A percentile compares a stretch with the other conserved stretches of the same genome.
Evolutionary conservation across 2,329 filamentous ascomycete species (phyloP).

Genomic region (Septoria petroselini): DNA sequence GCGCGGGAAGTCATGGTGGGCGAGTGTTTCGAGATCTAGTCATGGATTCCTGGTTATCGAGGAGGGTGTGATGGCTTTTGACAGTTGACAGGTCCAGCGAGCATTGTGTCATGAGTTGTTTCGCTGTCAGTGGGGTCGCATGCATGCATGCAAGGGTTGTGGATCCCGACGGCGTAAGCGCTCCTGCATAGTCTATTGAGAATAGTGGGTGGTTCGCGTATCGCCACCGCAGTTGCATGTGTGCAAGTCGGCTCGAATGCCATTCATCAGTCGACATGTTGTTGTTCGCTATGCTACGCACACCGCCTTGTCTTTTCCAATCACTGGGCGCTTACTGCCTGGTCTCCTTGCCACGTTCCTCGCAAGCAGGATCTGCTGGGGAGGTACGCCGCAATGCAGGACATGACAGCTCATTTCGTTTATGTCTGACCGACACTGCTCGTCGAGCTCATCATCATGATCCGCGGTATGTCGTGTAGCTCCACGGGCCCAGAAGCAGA

Average conservation of each 20-base stretch:
- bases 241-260: constrained; percentile 1
- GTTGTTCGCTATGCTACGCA: constrained; percentile 1
- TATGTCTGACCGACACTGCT: neutral
- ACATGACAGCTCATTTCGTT: neutral
- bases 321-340: neutral
- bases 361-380: neutral
- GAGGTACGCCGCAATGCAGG: neutral
- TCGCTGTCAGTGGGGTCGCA: constrained; percentile 5
- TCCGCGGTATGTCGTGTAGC: constrained; percentile 78
- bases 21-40: neutral
- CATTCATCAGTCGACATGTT: neutral
- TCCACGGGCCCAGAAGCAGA: constrained; percentile 71
- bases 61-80: constrained; percentile 1
- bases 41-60: constrained; percentile 1
- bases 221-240: constrained; percentile 5
- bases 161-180: constrained; percentile 5
- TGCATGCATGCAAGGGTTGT: constrained; percentile 3
- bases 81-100: constrained; percentile 7
- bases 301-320: neutral
- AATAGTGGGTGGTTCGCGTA: constrained; percentile 11
- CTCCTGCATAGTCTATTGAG: constrained; percentile 9
- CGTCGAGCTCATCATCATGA: constrained; percentile 61
- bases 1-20: neutral
- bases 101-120: neutral
- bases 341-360: neutral